phyloP scores from a whole-genome alignment of 371 early-diverging fungal species.

The Mortierella sp. region DNA sequence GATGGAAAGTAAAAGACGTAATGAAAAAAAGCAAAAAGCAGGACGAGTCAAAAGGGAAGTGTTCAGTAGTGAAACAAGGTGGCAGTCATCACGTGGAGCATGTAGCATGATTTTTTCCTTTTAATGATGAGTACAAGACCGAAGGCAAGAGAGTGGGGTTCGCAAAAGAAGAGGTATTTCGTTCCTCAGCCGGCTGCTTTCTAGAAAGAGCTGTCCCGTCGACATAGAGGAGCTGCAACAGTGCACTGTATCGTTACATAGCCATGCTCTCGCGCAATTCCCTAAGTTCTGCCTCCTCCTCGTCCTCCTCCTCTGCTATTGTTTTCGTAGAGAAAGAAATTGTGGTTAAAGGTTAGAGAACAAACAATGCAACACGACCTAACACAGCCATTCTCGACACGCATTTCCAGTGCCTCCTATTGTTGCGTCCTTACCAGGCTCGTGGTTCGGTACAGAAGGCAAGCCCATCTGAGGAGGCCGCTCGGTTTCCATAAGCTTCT shows the following conservation, averaged over 20 bases:
- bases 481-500: conserved; percentile 85
- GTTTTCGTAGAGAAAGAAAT: conserved; percentile 31
- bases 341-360: conserved; percentile 32
- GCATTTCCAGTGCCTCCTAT: not conserved
- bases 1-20: conserved; percentile 1
- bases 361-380: not conserved
- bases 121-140: no score
- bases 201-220: not conserved
- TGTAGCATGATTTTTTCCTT: not conserved
- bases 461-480: conserved; percentile 70
- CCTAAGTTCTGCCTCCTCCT: conserved; percentile 91
- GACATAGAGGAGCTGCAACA: not conserved
- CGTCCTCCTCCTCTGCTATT: conserved; percentile 71
- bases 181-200: not conserved
- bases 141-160: not conserved
- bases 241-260: conserved; percentile 41
- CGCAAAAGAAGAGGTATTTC: conserved; percentile 6
- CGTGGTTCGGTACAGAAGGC: conserved; percentile 71
- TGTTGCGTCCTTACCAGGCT: conserved; percentile 70
- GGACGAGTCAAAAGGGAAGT: not conserved
- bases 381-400: not conserved
- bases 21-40: not conserved
- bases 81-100: conserved; percentile 2
- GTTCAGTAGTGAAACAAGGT: not conserved
- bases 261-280: conserved; percentile 88